Evolutionary conservation across 139 green algal genomes (phyloP), one percentile per base, ranked within the genome.

Genomic region (Gonium pectorale): DNA sequence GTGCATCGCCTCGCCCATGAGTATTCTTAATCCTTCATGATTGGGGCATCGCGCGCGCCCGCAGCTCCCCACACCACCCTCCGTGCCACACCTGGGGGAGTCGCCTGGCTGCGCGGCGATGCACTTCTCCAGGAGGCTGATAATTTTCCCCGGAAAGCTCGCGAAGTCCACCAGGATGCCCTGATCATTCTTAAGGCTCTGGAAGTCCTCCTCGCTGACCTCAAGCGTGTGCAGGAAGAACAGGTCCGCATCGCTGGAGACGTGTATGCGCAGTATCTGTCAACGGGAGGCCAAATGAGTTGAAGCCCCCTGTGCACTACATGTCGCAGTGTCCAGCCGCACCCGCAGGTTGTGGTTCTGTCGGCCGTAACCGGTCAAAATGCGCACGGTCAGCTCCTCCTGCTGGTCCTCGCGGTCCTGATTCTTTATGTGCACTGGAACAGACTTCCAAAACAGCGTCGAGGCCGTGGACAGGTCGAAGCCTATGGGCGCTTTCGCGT

Each of bases 91-190:
- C 91, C 92, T 94, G 27, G 92, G 93, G 19, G 86, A 62, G 40
- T 95, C 90, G 31, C 91, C 88, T 2, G 74, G 83, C 21, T 90
- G 81, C 13, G 87, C 70, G 3, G 87, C 46, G 19, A 92, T 94
- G 88, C 95, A 98, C 54, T 91, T 92, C 82, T 96, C 90, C 83
- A 99, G 89, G 85, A 99, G 87, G 38, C 83, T 93, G 49, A 98
- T 95, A 19, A 98, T 90, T 71, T 98, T 97, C 41, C 85, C 87
- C 6, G 95, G 93, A 64, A 98, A 99, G 75, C 88, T 94, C 29
- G 86, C 86, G 84, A 97, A 98, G 85, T 99, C 96, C 13, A 99
- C 96, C 2, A 98, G 89, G 70, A 99, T 97, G 81, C 93, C 92
- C 88, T 99, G 95, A 62, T 98, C 95, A 33, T 89, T 86, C 80